Percentiles rank a stretch among this genome's conserved stretches.
Conservation (phyloP, 73 alveolate species). For the Tetrahymena borealis region DNA sequence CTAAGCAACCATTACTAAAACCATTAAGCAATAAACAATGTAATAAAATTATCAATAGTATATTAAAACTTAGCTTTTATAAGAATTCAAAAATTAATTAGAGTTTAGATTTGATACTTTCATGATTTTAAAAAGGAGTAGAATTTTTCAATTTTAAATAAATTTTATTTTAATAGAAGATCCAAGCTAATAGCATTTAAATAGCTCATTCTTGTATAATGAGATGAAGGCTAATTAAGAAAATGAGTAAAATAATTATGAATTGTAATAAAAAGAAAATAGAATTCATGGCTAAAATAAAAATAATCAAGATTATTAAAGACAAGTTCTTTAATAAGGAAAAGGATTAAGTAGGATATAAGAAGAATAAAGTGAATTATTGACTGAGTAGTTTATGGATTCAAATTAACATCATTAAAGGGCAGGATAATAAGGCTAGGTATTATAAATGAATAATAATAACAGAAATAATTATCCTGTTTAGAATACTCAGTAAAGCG, state of each 20-base stretch:
- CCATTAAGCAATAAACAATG: neutral
- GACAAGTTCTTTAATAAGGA: neutral
- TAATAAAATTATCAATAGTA: neutral
- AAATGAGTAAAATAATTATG: neutral
- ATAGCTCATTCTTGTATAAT: neutral
- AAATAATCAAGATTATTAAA: neutral
- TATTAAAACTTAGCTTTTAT: no score
- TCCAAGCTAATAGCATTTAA: neutral
- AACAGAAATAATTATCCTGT: no score
- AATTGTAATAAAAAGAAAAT: neutral
- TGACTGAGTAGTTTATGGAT: no score
- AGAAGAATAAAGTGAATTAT: neutral
- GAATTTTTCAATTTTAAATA: neutral
- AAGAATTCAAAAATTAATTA: no score
- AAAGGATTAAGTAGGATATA: neutral
- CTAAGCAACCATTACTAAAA: neutral
- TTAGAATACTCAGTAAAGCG: neutral
- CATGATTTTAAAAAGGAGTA: no score
- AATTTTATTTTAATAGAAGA: neutral
- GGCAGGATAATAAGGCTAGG: neutral
- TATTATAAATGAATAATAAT: neutral
- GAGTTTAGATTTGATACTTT: no score
- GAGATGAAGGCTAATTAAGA: neutral
- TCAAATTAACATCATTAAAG: no score
- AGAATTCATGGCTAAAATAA: neutral